Evolutionary conservation across 2,329 filamentous ascomycete genomes (phyloP).

Genomic region (Epicoccum sorghinum): DNA sequence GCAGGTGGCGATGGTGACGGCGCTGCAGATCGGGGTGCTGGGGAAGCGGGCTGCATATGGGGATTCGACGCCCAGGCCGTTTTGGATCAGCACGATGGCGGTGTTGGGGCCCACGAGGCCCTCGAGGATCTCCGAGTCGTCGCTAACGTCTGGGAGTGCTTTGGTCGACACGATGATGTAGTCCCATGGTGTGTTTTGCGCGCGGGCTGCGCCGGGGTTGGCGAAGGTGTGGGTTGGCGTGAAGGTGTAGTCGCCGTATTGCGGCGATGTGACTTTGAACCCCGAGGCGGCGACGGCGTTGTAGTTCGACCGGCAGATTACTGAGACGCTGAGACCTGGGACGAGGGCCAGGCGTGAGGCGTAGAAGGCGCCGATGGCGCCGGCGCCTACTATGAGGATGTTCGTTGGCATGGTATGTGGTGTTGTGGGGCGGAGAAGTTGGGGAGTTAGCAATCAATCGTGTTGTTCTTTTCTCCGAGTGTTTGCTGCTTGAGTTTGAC

Average conservation of each 20-base stretch:
- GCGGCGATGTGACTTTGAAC: conserved; percentile 68
- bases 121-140: conserved; percentile 66
- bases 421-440: neutral
- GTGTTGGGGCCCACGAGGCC: conserved; percentile 62
- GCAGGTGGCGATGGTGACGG: conserved; percentile 72
- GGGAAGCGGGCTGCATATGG: conserved; percentile 70
- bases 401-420: conserved; percentile 50
- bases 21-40: conserved; percentile 65
- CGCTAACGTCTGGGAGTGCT: conserved; percentile 69
- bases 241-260: conserved; percentile 72
- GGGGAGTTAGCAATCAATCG: neutral
- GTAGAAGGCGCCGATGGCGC: conserved; percentile 75
- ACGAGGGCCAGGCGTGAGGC: conserved; percentile 70
- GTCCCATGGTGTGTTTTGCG: conserved; percentile 60
- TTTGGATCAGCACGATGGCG: conserved; percentile 71
- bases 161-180: conserved; percentile 75
- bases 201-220: conserved; percentile 62
- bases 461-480: no score
- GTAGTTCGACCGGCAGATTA: conserved; percentile 78
- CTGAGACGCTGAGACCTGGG: conserved; percentile 64
- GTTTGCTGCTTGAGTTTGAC: neutral
- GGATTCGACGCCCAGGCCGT: conserved; percentile 72
- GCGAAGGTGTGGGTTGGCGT: conserved; percentile 66
- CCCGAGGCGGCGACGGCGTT: conserved; percentile 65
- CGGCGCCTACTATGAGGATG: conserved; percentile 71